Evolutionary conservation across 495 filamentous ascomycete genomes (phyloP), one percentile per base, ranked within the genome.

Genomic region (Pseudomonodictys pantanalensis): DNA sequence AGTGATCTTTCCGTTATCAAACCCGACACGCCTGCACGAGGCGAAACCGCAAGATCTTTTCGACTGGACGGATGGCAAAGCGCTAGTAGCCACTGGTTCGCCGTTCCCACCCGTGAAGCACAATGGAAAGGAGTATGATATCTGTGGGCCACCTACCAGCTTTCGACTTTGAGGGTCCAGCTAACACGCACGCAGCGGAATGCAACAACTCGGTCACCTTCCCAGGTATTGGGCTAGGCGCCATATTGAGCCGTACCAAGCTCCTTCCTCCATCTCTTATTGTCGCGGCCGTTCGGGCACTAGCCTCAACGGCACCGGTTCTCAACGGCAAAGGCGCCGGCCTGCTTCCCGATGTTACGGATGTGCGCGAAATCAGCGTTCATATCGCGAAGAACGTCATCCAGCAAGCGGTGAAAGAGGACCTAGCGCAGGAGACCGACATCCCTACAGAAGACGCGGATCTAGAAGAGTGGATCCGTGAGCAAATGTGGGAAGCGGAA

Each of bases 181-280:
- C 46, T 47, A 11, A 54, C 22, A 41, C 8, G 17, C 5, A 7
- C 12, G 28, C n/a, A 81, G 89, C 89, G 23, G 91, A 95, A 69
- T 95, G 91, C 77, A 96, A 96, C 74, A 95, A 95, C 72, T 88
- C 86, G 3, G 88, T 86, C n/a, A 84, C 83, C 23, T 95, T 93
- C 74, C 89, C 90, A 0, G 90, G 88, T 0, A 91, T 96, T 55
- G 91, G 90, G 0, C 83, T 95, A 1, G 91, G 90, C 12, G 81
- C 80, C 9, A 83, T 96, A 17, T 80, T 95, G 9, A 84, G 76
- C 11, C 81, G 85, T 15, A 76, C 84, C 1, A 77, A 70, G 1
- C 75, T 80, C 1, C 65, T 95, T 3, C 86, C 84, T 0, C 84
- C 92, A 65, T 82, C 84, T 65, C 91, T 96, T 85, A 82, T 95